These are phyloP conservation scores for Chiua sp. DNA, from an alignment of 1,284 basidiomycete genomes.

Conservation along the genomic window DNA sequence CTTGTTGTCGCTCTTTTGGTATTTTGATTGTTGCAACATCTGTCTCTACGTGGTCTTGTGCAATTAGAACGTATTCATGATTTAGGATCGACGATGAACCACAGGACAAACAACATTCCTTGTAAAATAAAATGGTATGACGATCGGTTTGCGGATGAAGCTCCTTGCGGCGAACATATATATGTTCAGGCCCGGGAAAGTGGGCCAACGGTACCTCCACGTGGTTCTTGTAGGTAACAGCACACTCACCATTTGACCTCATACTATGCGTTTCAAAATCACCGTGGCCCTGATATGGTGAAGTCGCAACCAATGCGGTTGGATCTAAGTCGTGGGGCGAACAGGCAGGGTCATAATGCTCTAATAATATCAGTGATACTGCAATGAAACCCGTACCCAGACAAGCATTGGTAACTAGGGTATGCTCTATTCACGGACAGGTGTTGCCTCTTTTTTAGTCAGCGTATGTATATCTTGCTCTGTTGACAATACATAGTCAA, in stretches of 20 bases:
- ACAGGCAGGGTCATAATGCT: neutral
- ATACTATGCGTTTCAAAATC: neutral
- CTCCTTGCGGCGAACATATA: too few relatives aligned
- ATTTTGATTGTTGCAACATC: constrained; percentile 1
- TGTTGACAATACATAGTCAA: constrained; percentile 34
- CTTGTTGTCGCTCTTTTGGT: neutral
- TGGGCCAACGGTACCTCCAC: neutral
- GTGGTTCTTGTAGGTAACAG: neutral
- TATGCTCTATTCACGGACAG: constrained; percentile 52
- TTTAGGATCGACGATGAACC: too few relatives aligned
- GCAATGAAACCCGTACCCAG: neutral
- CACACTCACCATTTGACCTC: constrained; percentile 5
- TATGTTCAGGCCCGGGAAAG: too few relatives aligned
- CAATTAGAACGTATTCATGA: too few relatives aligned
- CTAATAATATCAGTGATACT: neutral
- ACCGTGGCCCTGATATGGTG: neutral
- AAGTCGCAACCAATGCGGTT: neutral
- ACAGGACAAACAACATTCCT: neutral
- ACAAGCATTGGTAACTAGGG: constrained; percentile 1
- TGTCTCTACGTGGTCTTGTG: neutral
- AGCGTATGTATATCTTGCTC: constrained; percentile 83
- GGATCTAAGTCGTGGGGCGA: neutral
- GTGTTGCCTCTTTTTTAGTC: constrained; percentile 67
- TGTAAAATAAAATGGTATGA: too few relatives aligned
- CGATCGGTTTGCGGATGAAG: too few relatives aligned